A percentile compares a stretch with the other conserved stretches of the same genome.
These are phyloP conservation scores for Piper betle DNA, from an alignment of 164 flowering plant genomes.

Conservation along the genomic window DNA sequence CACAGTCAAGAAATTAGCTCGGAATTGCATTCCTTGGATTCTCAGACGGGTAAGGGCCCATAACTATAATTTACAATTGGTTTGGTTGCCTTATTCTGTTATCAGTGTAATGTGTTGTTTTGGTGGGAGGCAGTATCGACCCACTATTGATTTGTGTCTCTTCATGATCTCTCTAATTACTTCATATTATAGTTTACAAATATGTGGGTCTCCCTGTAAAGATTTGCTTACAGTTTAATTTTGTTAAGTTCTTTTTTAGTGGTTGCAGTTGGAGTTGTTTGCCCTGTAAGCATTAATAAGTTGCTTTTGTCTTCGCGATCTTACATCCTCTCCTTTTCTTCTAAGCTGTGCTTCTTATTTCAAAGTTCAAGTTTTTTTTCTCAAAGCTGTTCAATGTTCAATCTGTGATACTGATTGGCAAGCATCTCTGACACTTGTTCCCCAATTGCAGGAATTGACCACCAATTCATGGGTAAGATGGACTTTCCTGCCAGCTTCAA, in stretches of 20 bases:
- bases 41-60: slow-evolving; percentile 24
- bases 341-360: too few relatives aligned
- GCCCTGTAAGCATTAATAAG: not conserved
- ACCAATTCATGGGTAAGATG: slow-evolving; percentile 43
- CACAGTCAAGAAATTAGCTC: slow-evolving; percentile 51
- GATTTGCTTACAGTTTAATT: not conserved
- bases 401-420: not conserved
- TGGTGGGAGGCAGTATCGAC: slow-evolving; percentile 34
- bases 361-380: too few relatives aligned
- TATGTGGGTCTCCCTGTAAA: not conserved
- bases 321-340: too few relatives aligned
- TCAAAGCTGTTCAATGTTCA: not conserved
- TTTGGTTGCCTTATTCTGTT: slow-evolving; percentile 23
- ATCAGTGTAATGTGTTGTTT: slow-evolving; percentile 30
- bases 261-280: not conserved
- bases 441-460: slow-evolving; percentile 51
- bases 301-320: too few relatives aligned
- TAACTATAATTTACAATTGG: slow-evolving; percentile 26
- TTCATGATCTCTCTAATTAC: not conserved
- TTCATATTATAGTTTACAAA: not conserved
- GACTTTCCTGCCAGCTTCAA: slow-evolving; percentile 43
- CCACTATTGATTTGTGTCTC: slow-evolving; percentile 20
- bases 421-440: slow-evolving; percentile 1
- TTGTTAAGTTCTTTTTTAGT: not conserved
- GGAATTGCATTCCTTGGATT: slow-evolving; percentile 33